Evolutionary conservation across 1,139 yeast genomes (phyloP).

Genomic region (Saccharomyces uvarum): DNA sequence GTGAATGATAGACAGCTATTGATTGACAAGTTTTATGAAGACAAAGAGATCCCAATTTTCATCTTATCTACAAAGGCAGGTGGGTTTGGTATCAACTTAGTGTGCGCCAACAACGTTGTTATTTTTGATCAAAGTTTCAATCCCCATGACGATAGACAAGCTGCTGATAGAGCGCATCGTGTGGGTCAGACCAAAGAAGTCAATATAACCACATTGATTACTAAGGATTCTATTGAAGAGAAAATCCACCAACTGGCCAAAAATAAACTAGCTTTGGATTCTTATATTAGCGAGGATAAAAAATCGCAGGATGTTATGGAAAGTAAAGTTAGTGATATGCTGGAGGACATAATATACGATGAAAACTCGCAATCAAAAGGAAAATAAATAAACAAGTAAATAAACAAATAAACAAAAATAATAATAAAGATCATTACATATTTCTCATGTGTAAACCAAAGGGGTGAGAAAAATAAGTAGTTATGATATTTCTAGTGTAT

Average conservation of each 20-base stretch:
- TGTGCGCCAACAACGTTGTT: slow-evolving; percentile 88
- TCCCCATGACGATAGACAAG: slow-evolving; percentile 97
- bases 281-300: slow-evolving; percentile 28
- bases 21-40: slow-evolving; percentile 83
- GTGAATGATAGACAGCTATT: slow-evolving; percentile 90
- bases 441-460: background rate
- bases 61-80: slow-evolving; percentile 92
- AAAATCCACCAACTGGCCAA: slow-evolving; percentile 80
- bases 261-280: slow-evolving; percentile 80
- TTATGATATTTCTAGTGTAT: background rate
- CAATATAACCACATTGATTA: slow-evolving; percentile 66
- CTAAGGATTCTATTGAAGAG: slow-evolving; percentile 76
- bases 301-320: slow-evolving; percentile 25
- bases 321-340: slow-evolving; percentile 24
- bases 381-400: background rate
- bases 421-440: background rate
- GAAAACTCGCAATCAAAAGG: slow-evolving; percentile 13
- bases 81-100: slow-evolving; percentile 93
- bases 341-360: slow-evolving; percentile 28
- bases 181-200: slow-evolving; percentile 94
- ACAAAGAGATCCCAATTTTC: slow-evolving; percentile 74
- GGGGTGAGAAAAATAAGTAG: background rate
- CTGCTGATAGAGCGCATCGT: slow-evolving; percentile 96
- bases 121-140: slow-evolving; percentile 91
- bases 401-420: background rate